Evolutionary conservation across 768 basidiomycete species (phyloP).

Genomic region (Clitopilus hobsonii): DNA sequence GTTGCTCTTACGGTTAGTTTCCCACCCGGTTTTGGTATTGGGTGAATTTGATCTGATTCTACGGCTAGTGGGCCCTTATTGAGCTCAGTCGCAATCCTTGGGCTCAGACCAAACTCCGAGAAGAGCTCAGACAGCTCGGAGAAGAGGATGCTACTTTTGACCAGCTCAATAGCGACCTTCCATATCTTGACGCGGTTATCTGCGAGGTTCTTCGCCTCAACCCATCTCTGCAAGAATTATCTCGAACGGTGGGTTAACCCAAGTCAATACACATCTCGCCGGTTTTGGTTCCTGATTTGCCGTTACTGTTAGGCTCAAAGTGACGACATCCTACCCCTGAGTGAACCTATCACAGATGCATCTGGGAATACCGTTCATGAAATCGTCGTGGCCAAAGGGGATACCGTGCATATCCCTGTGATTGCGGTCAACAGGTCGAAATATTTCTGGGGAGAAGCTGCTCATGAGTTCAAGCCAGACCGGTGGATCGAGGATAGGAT

Average conservation of each 20-base stretch:
- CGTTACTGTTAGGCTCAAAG: conserved; percentile 33
- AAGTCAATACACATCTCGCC: background rate
- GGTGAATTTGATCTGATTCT: background rate
- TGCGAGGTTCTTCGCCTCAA: conserved; percentile 42
- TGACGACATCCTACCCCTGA: conserved; percentile 60
- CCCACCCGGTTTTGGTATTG: background rate
- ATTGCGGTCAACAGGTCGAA: conserved; percentile 46
- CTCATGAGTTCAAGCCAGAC: conserved; percentile 56
- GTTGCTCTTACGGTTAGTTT: conserved; percentile 33
- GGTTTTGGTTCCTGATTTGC: background rate
- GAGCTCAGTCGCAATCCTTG: conserved; percentile 43
- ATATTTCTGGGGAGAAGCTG: conserved; percentile 56
- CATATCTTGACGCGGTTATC: conserved; percentile 51
- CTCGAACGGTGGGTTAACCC: conserved; percentile 35
- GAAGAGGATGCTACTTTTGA: conserved; percentile 52
- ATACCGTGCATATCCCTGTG: conserved; percentile 37
- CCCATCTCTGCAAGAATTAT: conserved; percentile 31
- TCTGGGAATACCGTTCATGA: conserved; percentile 33
- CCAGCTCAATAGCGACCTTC: conserved; percentile 42
- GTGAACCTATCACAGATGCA: conserved; percentile 35
- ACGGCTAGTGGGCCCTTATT: conserved; percentile 50
- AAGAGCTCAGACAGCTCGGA: conserved; percentile 40
- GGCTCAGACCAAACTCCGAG: conserved; percentile 42
- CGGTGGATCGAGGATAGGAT: conserved; percentile 47
- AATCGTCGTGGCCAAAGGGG: conserved; percentile 44